Conservation (phyloP, 2,329 filamentous ascomycete species). For the Aspergillus sergii region DNA sequence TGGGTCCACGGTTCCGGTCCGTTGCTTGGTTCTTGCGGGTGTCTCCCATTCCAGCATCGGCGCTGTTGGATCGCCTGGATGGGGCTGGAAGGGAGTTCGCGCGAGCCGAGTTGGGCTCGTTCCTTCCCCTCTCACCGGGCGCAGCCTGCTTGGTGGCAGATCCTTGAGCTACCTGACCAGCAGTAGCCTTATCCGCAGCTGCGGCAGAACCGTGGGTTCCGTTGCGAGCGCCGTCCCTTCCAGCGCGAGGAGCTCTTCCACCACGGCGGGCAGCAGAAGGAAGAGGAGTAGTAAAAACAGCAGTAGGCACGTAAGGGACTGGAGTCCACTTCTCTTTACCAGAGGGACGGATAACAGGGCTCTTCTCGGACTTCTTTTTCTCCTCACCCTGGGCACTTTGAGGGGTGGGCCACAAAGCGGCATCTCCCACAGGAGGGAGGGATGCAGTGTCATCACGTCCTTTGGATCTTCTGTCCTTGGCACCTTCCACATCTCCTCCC, state of each 20-base stretch:
- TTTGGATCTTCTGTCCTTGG: constrained; percentile 47
- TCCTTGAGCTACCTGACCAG: constrained; percentile 30
- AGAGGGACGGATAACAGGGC: constrained; percentile 55
- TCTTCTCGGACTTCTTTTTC: constrained; percentile 69
- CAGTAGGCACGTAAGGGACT: constrained; percentile 79
- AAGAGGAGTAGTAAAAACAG: constrained; percentile 83
- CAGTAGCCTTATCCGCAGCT: constrained; percentile 37
- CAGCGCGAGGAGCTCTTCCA: constrained; percentile 59
- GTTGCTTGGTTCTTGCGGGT: constrained; percentile 35
- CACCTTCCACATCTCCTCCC: constrained; percentile 29
- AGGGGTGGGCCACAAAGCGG: constrained; percentile 86
- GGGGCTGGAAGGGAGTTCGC: constrained; percentile 45
- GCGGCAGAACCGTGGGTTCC: constrained; percentile 37
- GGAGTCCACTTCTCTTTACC: constrained; percentile 84
- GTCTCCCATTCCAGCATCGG: constrained; percentile 34
- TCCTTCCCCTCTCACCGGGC: constrained; percentile 37
- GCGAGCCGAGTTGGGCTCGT: constrained; percentile 38
- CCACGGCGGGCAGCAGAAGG: constrained; percentile 54
- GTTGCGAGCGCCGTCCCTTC: constrained; percentile 54
- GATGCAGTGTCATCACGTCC: constrained; percentile 41
- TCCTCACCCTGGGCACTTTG: constrained; percentile 76
- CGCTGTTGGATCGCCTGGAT: constrained; percentile 38
- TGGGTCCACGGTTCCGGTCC: constrained; percentile 36
- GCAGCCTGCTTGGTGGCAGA: constrained; percentile 32
- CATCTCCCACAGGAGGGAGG: constrained; percentile 72